A percentile compares a stretch with the other conserved stretches of the same genome.
These are phyloP conservation scores for Colletotrichum caudatum DNA, from an alignment of 2,329 filamentous ascomycete species.

Conservation along the genomic window DNA sequence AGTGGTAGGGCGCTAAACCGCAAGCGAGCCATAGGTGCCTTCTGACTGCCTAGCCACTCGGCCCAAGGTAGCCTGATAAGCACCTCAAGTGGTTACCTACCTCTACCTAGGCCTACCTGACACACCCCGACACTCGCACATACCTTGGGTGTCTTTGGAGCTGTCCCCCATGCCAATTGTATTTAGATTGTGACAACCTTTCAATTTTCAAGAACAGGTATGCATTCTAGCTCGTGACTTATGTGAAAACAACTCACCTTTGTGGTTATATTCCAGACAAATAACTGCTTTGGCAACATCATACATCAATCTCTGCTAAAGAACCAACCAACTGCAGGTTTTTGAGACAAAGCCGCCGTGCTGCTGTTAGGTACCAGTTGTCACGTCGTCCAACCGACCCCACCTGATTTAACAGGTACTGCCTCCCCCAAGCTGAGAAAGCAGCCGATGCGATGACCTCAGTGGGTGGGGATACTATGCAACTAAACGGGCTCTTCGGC, in stretches of 20 bases:
- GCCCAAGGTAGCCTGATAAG: not conserved
- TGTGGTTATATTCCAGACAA: not conserved
- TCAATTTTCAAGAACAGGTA: not conserved
- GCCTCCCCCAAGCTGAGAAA: constrained; percentile 3
- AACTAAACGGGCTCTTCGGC: not conserved
- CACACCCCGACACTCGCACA: constrained; percentile 16
- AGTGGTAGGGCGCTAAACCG: constrained; percentile 39
- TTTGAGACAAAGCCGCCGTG: constrained; percentile 33
- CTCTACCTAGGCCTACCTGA: not conserved
- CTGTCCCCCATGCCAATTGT: not conserved
- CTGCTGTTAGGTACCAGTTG: constrained; percentile 20
- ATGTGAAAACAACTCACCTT: not conserved
- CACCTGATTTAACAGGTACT: constrained; percentile 16
- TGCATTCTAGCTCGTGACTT: not conserved
- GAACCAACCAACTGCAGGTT: not conserved
- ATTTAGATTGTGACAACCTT: constrained; percentile 4
- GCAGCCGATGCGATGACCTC: constrained; percentile 31
- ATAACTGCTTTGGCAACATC: not conserved
- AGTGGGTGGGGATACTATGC: constrained; percentile 2
- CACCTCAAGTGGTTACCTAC: not conserved
- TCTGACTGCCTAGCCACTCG: constrained; percentile 27
- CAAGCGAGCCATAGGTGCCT: constrained; percentile 37
- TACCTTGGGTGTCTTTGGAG: constrained; percentile 15
- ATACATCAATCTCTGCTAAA: not conserved
- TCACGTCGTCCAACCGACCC: constrained; percentile 11